Evolutionary conservation across 352 stramenopile species (phyloP).

Genomic region (Pythium folliculosum): DNA sequence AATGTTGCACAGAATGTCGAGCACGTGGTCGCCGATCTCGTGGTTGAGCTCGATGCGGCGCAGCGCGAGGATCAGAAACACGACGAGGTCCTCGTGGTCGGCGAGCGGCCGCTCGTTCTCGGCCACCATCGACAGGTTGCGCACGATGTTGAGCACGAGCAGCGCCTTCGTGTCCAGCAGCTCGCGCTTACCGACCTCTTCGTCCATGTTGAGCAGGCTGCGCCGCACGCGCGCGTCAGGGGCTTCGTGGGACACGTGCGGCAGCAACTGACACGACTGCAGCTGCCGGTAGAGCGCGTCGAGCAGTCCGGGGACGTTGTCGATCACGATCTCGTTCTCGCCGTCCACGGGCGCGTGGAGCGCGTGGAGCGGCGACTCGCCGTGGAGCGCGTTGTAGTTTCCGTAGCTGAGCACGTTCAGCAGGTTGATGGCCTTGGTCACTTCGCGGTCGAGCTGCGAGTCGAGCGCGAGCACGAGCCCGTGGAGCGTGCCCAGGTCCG

Average conservation of each 20-base stretch:
- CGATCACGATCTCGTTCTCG: conserved; percentile 66
- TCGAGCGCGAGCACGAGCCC: conserved; percentile 72
- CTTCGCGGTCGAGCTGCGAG: conserved; percentile 56
- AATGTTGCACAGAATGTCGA: conserved; percentile 76
- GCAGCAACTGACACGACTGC: conserved; percentile 49
- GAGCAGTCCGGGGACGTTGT: conserved; percentile 68
- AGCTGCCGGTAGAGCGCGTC: conserved; percentile 79
- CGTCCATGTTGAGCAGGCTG: conserved; percentile 48
- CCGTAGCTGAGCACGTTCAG: conserved; percentile 76
- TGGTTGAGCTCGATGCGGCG: conserved; percentile 38
- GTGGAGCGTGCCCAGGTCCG: conserved; percentile 64
- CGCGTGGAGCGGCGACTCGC: conserved; percentile 18
- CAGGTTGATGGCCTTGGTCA: conserved; percentile 62
- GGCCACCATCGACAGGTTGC: conserved; percentile 71
- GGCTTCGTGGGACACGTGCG: conserved; percentile 28
- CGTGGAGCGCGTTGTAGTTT: conserved; percentile 35
- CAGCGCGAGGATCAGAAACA: conserved; percentile 65
- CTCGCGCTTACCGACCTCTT: conserved; percentile 49
- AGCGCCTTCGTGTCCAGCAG: conserved; percentile 54
- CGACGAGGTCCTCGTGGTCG: conserved; percentile 61
- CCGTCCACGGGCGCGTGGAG: conserved; percentile 36
- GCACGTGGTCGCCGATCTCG: conserved; percentile 69
- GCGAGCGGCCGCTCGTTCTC: conserved; percentile 71
- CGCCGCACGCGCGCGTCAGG: conserved; percentile 15
- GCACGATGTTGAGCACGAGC: conserved; percentile 75